Evolutionary conservation across 768 basidiomycete species (phyloP).

Genomic region (Rickenella mellea): DNA sequence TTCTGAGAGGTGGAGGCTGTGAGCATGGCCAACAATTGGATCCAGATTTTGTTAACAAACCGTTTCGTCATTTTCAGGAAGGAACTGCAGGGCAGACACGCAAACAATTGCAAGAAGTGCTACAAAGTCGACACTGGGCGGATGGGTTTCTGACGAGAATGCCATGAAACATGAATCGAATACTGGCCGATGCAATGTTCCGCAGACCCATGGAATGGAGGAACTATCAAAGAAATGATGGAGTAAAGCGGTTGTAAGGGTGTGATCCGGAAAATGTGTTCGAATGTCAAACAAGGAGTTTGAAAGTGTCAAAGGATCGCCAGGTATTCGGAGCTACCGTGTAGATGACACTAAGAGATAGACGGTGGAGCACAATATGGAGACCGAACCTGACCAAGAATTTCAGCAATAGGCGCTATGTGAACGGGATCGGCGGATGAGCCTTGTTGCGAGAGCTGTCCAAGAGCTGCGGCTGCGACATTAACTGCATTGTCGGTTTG

Average conservation of each 20-base stretch:
- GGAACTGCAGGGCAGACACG: constrained; percentile 13
- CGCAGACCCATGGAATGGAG: constrained; percentile 11
- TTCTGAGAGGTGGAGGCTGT: constrained; percentile 2
- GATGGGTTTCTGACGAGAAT: constrained; percentile 7
- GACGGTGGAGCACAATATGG: no score
- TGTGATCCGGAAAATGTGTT: constrained; percentile 13
- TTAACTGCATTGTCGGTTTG: constrained; percentile 9
- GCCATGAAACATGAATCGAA: constrained; percentile 13
- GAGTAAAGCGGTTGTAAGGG: constrained; percentile 11
- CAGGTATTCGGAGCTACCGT: no score
- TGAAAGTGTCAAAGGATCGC: no score
- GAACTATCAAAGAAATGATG: constrained; percentile 14
- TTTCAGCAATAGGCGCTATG: no score
- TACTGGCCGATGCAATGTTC: constrained; percentile 12
- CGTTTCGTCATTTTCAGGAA: constrained; percentile 12
- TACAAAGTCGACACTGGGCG: constrained; percentile 12
- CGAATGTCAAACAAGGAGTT: no score
- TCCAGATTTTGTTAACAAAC: constrained; percentile 3
- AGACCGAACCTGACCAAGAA: no score
- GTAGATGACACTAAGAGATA: no score
- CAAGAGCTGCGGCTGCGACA: constrained; percentile 10
- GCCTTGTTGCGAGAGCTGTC: constrained; percentile 9
- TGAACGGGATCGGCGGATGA: not conserved
- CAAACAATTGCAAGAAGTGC: constrained; percentile 15
- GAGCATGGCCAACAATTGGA: not conserved